These are phyloP conservation scores for Penicillium hesseltinei DNA, from an alignment of 2,329 filamentous ascomycete genomes.

Conservation along the genomic window DNA sequence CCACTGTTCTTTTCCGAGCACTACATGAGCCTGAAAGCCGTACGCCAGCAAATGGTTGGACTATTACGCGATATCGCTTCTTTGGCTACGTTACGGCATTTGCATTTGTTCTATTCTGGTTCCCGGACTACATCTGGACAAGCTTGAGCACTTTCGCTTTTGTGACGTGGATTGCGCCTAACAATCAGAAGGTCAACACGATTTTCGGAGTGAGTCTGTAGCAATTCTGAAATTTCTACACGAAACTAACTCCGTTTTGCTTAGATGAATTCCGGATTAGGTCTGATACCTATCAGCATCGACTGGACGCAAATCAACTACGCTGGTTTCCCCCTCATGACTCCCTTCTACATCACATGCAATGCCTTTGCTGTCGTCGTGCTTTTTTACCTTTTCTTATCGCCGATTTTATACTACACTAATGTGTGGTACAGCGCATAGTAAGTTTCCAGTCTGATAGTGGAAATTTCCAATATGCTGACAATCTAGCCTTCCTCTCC, in stretches of 20 bases:
- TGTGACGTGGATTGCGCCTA: constrained; percentile 48
- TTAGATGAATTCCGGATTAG: constrained; percentile 26
- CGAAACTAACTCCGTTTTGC: neutral
- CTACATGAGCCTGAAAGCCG: constrained; percentile 19
- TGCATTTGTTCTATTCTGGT: constrained; percentile 45
- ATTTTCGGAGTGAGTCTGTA: constrained; percentile 23
- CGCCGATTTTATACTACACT: constrained; percentile 56
- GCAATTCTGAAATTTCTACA: no score
- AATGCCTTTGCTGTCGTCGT: constrained; percentile 56
- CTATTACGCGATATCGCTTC: constrained; percentile 20
- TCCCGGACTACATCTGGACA: constrained; percentile 51
- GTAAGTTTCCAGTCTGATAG: constrained; percentile 5
- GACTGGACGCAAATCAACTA: constrained; percentile 45
- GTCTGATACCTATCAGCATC: constrained; percentile 44
- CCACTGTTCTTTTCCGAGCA: constrained; percentile 22
- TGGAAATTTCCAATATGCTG: neutral
- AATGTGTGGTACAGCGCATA: constrained; percentile 49
- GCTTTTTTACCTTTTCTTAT: constrained; percentile 52
- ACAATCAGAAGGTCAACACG: constrained; percentile 37
- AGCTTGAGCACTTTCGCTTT: constrained; percentile 49
- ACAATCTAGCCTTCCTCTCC: constrained; percentile 26
- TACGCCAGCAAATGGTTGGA: constrained; percentile 21
- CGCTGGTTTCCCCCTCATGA: constrained; percentile 29
- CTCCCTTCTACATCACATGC: constrained; percentile 50
- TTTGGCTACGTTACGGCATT: constrained; percentile 17